Percentiles rank a stretch among this genome's conserved stretches.
Conservation (phyloP, 164 flowering plant genomes). For the Echeveria elegans region DNA sequence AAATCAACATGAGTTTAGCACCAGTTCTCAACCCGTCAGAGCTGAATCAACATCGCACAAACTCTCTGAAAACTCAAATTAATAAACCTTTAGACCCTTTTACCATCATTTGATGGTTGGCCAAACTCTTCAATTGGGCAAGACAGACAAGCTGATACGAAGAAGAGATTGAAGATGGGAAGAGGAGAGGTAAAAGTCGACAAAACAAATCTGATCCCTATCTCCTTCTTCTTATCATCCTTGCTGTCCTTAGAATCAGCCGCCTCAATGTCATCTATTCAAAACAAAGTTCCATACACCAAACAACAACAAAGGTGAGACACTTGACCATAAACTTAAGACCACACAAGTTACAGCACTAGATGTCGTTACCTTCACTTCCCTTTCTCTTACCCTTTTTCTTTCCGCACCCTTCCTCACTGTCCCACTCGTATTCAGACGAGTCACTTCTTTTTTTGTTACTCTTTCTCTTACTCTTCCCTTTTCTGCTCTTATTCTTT, state of each 20-base stretch:
- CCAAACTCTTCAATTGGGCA: no score
- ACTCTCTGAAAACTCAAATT: no score
- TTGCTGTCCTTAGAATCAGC: slow-evolving; percentile 11
- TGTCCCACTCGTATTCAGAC: not conserved
- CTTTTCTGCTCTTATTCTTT: slow-evolving; percentile 8
- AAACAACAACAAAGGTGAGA: not conserved
- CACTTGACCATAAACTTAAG: not conserved
- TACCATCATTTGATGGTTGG: no score
- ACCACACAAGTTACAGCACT: no score
- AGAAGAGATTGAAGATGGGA: no score
- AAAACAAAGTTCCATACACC: not conserved
- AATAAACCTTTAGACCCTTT: no score
- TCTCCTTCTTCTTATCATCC: slow-evolving; percentile 42
- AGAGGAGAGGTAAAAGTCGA: no score
- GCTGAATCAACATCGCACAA: no score
- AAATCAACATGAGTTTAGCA: no score
- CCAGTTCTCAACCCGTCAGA: no score
- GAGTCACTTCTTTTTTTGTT: slow-evolving; percentile 6
- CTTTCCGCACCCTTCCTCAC: not conserved
- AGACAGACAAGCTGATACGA: no score
- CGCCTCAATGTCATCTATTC: slow-evolving; percentile 22
- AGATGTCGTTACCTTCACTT: not conserved
- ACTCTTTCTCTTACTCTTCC: slow-evolving; percentile 23
- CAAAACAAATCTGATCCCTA: no score
- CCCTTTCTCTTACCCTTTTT: not conserved